These are phyloP conservation scores for Termitomyces eurrhizus DNA, from an alignment of 768 basidiomycete species.

Conservation along the genomic window DNA sequence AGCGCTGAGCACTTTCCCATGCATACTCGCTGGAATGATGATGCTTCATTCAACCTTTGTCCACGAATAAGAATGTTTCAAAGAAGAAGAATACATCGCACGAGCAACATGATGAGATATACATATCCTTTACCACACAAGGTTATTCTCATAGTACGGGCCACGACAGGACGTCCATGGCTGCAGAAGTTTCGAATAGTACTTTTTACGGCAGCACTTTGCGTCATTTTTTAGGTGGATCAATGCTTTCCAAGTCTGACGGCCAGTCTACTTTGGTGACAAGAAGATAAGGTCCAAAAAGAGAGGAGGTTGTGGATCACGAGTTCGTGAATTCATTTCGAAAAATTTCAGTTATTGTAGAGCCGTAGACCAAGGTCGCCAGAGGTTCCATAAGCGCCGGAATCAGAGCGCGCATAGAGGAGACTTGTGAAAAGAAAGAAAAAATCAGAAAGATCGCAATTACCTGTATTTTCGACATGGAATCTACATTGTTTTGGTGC, in stretches of 20 bases:
- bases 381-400: too few species aligned
- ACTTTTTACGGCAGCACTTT: not conserved
- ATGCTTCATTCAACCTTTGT: not conserved
- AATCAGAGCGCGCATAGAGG: too few species aligned
- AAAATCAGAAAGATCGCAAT: not conserved
- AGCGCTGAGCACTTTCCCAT: not conserved
- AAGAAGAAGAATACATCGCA: not conserved
- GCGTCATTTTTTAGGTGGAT: too few species aligned
- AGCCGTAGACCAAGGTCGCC: too few species aligned
- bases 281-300: too few species aligned
- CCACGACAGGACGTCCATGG: not conserved
- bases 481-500: too few species aligned
- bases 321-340: too few species aligned
- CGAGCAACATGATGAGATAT: not conserved
- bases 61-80: not conserved
- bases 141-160: not conserved
- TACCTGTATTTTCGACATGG: not conserved
- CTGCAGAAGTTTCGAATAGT: not conserved
- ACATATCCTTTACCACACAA: not conserved
- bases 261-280: not conserved
- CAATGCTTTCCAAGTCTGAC: not conserved
- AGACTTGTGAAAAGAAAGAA: not conserved
- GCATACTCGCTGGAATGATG: not conserved
- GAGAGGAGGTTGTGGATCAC: too few species aligned
- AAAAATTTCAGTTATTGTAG: too few species aligned